A percentile compares a stretch with the other conserved stretches of the same genome.
Conservation (phyloP, 257 asterid species). For the Solanum chiquidenum region DNA sequence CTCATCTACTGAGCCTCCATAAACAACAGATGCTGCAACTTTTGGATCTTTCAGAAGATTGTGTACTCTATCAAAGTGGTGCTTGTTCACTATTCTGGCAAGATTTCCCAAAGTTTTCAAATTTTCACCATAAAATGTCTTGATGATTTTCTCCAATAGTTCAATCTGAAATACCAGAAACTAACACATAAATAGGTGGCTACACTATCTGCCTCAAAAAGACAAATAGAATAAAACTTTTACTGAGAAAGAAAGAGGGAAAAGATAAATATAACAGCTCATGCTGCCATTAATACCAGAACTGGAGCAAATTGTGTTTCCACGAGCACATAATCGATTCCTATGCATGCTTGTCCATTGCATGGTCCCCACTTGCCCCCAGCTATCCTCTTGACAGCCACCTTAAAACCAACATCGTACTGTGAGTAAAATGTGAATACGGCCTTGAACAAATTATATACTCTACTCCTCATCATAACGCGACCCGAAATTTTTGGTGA, state of each 20-base stretch:
- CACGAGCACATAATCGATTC: slow-evolving; percentile 74
- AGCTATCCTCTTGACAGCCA: slow-evolving; percentile 66
- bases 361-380: slow-evolving; percentile 94
- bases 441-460: neutral
- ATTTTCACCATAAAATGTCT: slow-evolving; percentile 50
- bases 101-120: slow-evolving; percentile 45
- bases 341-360: slow-evolving; percentile 96
- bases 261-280: neutral
- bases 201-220: neutral
- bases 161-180: slow-evolving; percentile 42
- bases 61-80: slow-evolving; percentile 58
- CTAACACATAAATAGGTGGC: neutral
- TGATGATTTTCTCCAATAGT: slow-evolving; percentile 46
- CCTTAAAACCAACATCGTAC: slow-evolving; percentile 27
- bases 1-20: slow-evolving; percentile 70
- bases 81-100: slow-evolving; percentile 63
- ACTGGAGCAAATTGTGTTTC: slow-evolving; percentile 37
- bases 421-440: neutral
- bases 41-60: slow-evolving; percentile 59
- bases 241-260: neutral
- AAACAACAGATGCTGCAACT: slow-evolving; percentile 54
- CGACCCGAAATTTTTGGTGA: neutral
- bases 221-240: neutral
- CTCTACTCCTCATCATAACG: neutral
- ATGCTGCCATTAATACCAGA: slow-evolving; percentile 36